phyloP scores from a whole-genome alignment of 164 flowering plant genomes.

The Hamamelis virginiana region DNA sequence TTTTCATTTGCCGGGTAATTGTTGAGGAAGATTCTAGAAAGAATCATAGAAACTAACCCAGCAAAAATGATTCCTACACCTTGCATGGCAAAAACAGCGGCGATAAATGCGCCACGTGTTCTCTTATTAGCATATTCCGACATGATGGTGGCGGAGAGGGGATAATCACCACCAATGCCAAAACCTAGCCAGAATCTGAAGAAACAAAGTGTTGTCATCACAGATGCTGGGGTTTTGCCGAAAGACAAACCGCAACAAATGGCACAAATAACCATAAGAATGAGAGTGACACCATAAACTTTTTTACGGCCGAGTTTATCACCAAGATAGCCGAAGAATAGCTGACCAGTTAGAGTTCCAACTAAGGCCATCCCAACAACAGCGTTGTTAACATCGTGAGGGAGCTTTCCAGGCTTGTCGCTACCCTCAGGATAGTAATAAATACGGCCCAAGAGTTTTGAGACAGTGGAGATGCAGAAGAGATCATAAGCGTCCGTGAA shows the following conservation, averaged over 20 bases:
- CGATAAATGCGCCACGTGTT: constrained; percentile 52
- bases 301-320: constrained; percentile 60
- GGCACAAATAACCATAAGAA: constrained; percentile 56
- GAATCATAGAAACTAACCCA: constrained; percentile 45
- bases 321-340: constrained; percentile 55
- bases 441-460: constrained; percentile 54
- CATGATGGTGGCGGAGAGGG: constrained; percentile 60
- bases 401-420: constrained; percentile 42
- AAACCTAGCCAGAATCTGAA: constrained; percentile 69
- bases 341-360: constrained; percentile 55
- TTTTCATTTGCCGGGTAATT: not conserved
- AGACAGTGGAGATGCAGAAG: constrained; percentile 53
- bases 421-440: constrained; percentile 43
- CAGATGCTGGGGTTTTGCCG: constrained; percentile 35
- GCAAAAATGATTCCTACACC: constrained; percentile 59
- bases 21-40: constrained; percentile 34
- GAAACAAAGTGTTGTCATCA: constrained; percentile 51
- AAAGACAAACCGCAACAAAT: constrained; percentile 54
- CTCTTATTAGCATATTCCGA: constrained; percentile 51
- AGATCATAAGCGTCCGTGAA: constrained; percentile 73
- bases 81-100: constrained; percentile 63
- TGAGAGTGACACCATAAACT: constrained; percentile 55
- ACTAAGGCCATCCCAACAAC: constrained; percentile 52
- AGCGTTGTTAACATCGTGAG: constrained; percentile 28
- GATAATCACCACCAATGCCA: constrained; percentile 54